Evolutionary conservation across 148 eudicot genomes (phyloP), one percentile per base, ranked within the genome.

Genomic region (Gaultheria prostrata): DNA sequence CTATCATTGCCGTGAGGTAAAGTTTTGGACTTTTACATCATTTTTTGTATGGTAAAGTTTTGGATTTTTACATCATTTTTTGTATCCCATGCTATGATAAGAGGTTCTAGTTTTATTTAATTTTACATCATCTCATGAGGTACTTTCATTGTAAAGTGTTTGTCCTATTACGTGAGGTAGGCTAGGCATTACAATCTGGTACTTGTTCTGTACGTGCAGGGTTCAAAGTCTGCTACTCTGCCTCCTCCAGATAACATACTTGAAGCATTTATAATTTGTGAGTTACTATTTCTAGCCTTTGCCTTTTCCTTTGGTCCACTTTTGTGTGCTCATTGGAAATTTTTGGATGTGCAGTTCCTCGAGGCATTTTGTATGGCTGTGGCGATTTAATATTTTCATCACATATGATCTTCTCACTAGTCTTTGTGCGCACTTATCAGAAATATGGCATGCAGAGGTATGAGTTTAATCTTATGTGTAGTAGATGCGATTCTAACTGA

Each of bases 311-410:
- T 78, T 33, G 49, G 20, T 54, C 14, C 50, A 21, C 14, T 45
- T 54, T 30, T 49, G 15, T 32, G 7, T 53, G 69, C 24, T 26
- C 82, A 65, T 61, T 84, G 35, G 10, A 17, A 24, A 59, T 46
- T 78, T 72, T 73, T 82, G 8, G 24, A 81, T 67, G n/a, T 92
- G 90, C 97, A 94, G 99, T 95, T 92, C 93, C 97, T 82, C 87
- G 89, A 21, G 98, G 98, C 45, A 87, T 93, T 61, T 92, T 93
- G 35, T 95, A 89, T 89, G 99, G 99, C 13, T 94, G 99, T 90
- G 98, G 99, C 56, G 99, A 97, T 85, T 90, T 97, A 79, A 97
- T 97, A 88, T 97, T 97, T 87, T 97, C 99, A 26, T 97, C 99
- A 26, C 99, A 97, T 85, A 97, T 97, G 99, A 97, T 97, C 87